Conservation (phyloP, 495 filamentous ascomycete genomes). For the Aspergillus cristatus region DNA sequence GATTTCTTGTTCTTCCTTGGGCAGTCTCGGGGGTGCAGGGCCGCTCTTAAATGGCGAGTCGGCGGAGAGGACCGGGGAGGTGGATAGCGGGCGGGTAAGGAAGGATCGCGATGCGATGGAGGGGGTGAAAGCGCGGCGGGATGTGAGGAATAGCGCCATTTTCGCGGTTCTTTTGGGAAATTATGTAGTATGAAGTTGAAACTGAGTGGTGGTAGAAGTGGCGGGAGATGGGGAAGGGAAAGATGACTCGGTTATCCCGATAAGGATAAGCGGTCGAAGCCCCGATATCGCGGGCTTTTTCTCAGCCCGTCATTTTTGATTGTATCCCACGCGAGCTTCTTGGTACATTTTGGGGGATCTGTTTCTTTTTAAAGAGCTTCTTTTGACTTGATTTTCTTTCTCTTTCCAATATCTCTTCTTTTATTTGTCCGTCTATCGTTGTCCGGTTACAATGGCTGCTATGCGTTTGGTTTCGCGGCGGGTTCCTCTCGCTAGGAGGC, state of each 20-base stretch:
- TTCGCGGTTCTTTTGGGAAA: background rate
- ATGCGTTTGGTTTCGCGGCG: conserved; percentile 34
- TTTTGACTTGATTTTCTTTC: background rate
- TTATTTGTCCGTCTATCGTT: background rate
- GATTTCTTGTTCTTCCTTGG: conserved; percentile 81
- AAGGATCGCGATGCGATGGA: conserved; percentile 10
- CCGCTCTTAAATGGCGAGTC: conserved; percentile 30
- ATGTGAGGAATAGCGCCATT: conserved; percentile 8
- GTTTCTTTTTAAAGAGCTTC: conserved; percentile 2
- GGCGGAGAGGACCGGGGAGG: conserved; percentile 17
- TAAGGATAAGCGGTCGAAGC: conserved; percentile 10
- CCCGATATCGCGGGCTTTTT: conserved; percentile 32
- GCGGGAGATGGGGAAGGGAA: conserved; percentile 6
- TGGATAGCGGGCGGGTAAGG: conserved; percentile 26
- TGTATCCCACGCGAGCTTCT: conserved; percentile 1
- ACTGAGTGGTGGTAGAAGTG: conserved; percentile 3
- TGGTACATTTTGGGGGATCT: conserved; percentile 2
- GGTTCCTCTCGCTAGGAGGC: conserved; percentile 23
- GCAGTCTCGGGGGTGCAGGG: conserved; percentile 75
- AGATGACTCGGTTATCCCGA: conserved; percentile 14
- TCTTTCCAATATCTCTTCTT: conserved; percentile 10
- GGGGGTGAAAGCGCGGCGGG: conserved; percentile 13
- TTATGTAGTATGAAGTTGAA: background rate
- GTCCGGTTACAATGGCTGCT: conserved; percentile 9
- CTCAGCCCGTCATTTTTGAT: background rate